These are phyloP conservation scores for Lasiodiplodia hormozganensis DNA, from an alignment of 2,329 filamentous ascomycete species.

Conservation along the genomic window DNA sequence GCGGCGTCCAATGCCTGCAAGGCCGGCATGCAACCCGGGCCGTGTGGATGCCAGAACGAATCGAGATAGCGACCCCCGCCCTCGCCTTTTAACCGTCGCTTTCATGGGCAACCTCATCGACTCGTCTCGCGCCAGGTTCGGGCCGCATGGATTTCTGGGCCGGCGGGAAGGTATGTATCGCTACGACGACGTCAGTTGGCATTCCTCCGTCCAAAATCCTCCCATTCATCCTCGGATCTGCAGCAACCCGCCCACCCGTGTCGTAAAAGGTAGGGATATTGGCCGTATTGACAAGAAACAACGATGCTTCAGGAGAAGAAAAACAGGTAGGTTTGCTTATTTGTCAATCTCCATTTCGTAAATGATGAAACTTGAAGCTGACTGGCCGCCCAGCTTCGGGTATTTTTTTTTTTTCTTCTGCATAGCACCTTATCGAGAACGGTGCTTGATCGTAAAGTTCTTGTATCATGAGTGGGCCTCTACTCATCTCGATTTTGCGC, in stretches of 20 bases:
- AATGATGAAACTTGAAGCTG: background rate
- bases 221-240: background rate
- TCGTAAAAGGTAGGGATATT: too few relatives aligned
- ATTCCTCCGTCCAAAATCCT: too few relatives aligned
- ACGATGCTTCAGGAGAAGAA: background rate
- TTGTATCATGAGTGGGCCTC: background rate
- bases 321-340: background rate
- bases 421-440: slow-evolving; percentile 6
- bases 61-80: slow-evolving; percentile 1
- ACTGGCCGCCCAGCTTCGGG: background rate
- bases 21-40: slow-evolving; percentile 8
- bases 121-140: background rate
- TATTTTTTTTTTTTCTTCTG: background rate
- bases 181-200: background rate
- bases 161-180: too few relatives aligned
- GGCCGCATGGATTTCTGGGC: background rate
- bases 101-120: background rate
- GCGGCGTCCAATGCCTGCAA: slow-evolving; percentile 14
- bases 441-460: background rate
- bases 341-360: slow-evolving; percentile 1
- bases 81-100: background rate
- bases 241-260: background rate
- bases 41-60: background rate
- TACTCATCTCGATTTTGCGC: background rate
- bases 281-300: background rate